Base-by-base conservation (phyloP, 2,329 filamentous ascomycete species). In the Trichoderma sp. region DNA sequence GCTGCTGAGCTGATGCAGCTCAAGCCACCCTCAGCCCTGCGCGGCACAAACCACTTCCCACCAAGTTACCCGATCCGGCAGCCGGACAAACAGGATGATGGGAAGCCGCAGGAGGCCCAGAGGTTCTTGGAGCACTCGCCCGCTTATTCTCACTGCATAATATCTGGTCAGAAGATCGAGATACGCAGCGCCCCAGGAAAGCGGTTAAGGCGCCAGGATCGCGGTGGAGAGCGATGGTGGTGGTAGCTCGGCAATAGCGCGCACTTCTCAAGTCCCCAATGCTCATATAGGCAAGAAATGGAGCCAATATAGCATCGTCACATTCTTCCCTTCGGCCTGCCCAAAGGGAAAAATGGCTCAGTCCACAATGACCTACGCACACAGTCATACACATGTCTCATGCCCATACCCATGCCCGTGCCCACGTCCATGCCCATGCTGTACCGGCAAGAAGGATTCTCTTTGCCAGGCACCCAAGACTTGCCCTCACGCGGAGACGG, bases 131-230 rank as follows among this genome's bases (percentile, higher is more conserved):
- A 49, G 63, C 54, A 39, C 39, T 66, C 63, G 24, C 37, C 54
- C 52, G 56, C 66, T 56, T 60, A 49, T 51, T 68, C 66, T 60
- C 58, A 61, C 66, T 61, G 55, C 58, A 61, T 61, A 55, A 61
- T 49, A 58, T 68, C 32, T 61, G 46, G 66, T 68, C 66, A 68
- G 66, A 46, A 68, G 66, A 68, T 61, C 66, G 66, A 68, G 66
- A 68, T 68, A n/a, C 39, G 51, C 58, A 55, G n/a, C 58, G 58
- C 58, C 58, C 65, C 58, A 60, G 55, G 39, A 59, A 67, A 37
- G 56, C 65, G 65, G 65, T 60, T 67, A 54, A 49, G 49, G 58
- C 54, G 63, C 63, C 63, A 66, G 63, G 54, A 59, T 66, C 63
- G 52, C 37, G n/a, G 43, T 66, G 37, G 54, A 32, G 16, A 24